Evolutionary conservation across 2,329 filamentous ascomycete genomes (phyloP).

Genomic region (Colletotrichum graminicola): DNA sequence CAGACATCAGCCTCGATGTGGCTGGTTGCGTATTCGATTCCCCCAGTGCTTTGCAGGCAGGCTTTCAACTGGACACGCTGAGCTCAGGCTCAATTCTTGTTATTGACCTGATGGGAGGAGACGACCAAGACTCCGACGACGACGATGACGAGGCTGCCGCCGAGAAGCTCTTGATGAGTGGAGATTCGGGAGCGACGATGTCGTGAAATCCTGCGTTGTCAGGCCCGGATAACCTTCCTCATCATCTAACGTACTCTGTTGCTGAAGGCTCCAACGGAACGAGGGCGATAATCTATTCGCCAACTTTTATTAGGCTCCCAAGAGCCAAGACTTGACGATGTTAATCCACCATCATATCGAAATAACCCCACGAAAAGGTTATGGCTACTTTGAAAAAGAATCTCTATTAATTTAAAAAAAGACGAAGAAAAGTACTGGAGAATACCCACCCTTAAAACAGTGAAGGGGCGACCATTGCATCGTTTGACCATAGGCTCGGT

Average conservation of each 20-base stretch:
- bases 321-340: too few species aligned
- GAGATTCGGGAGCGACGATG: slow-evolving; percentile 25
- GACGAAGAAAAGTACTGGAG: not conserved
- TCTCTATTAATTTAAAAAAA: too few species aligned
- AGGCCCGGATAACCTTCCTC: too few species aligned
- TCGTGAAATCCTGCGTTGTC: not conserved
- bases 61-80: slow-evolving; percentile 44
- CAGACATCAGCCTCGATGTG: slow-evolving; percentile 44
- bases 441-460: not conserved
- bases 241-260: too few species aligned
- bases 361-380: not conserved
- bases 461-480: not conserved
- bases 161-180: slow-evolving; percentile 28
- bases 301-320: too few species aligned
- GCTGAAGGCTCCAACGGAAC: not conserved
- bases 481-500: not conserved
- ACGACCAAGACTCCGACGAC: slow-evolving; percentile 39
- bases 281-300: too few species aligned
- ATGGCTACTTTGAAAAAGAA: not conserved
- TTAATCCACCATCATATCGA: not conserved
- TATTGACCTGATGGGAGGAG: slow-evolving; percentile 43
- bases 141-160: slow-evolving; percentile 39
- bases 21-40: slow-evolving; percentile 45
- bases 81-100: slow-evolving; percentile 44
- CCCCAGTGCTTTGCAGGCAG: slow-evolving; percentile 39